Evolutionary conservation across 805 yeast species (phyloP).

Genomic region (Candida mattraensis): DNA sequence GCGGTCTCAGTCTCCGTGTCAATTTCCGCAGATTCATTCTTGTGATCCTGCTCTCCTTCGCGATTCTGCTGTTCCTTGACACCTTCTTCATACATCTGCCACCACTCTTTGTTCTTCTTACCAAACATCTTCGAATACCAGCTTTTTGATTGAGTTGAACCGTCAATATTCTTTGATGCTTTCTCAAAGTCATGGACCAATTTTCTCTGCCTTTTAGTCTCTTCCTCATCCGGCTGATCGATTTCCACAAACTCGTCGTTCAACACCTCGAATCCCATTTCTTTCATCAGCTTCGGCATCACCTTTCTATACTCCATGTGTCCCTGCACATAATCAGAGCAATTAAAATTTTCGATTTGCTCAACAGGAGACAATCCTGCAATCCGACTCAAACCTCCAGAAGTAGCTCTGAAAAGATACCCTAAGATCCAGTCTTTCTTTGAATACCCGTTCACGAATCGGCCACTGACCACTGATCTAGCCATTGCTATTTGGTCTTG

Average conservation of each 20-base stretch:
- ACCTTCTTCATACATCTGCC: constrained; percentile 51
- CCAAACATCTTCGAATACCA: constrained; percentile 48
- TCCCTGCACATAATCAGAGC: constrained; percentile 85
- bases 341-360: constrained; percentile 80
- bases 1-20: constrained; percentile 2
- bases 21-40: constrained; percentile 17
- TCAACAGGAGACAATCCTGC: constrained; percentile 85
- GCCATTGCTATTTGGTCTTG: constrained; percentile 76
- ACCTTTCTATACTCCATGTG: constrained; percentile 97
- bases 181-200: constrained; percentile 83
- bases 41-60: constrained; percentile 21
- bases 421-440: constrained; percentile 96
- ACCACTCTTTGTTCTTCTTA: constrained; percentile 52
- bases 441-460: constrained; percentile 87
- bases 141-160: constrained; percentile 45
- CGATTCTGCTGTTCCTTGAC: constrained; percentile 31
- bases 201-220: constrained; percentile 77
- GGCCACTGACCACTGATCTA: constrained; percentile 84
- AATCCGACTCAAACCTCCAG: constrained; percentile 90
- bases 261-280: constrained; percentile 75
- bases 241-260: constrained; percentile 93
- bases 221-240: constrained; percentile 93
- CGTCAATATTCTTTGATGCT: constrained; percentile 53
- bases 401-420: constrained; percentile 89
- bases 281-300: constrained; percentile 76